Conservation (phyloP, 306 rosid species). For the Ammopiptanthus mongolicus region DNA sequence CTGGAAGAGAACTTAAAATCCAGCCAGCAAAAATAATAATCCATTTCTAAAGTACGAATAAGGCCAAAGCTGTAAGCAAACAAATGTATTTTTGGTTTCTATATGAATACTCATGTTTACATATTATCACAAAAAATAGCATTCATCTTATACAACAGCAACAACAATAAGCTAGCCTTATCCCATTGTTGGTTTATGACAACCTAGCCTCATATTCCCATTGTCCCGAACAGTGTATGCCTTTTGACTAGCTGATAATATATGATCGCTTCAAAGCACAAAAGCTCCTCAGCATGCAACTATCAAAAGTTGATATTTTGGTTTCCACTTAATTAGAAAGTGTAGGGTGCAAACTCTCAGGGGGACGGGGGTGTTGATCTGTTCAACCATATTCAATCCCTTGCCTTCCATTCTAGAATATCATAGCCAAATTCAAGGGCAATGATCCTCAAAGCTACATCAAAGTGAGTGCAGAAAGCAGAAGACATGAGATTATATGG, state of each 20-base stretch:
- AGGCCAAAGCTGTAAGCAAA: not conserved
- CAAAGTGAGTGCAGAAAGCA: conserved; percentile 13
- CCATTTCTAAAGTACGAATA: not conserved
- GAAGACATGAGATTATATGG: conserved; percentile 16
- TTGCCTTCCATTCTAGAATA: conserved; percentile 10
- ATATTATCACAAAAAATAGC: not conserved
- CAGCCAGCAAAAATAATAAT: conserved; percentile 6
- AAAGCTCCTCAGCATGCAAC: conserved; percentile 8
- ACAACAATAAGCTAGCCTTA: not conserved
- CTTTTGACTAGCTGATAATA: not conserved
- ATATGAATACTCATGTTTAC: not conserved
- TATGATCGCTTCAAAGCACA: not conserved
- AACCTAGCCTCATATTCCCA: not conserved
- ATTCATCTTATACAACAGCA: not conserved
- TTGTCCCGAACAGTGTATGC: not conserved
- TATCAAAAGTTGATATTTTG: conserved; percentile 1
- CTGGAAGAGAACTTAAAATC: not conserved
- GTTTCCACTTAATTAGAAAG: conserved; percentile 13
- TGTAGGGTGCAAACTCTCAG: not conserved
- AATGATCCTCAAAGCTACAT: not conserved
- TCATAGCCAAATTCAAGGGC: not conserved
- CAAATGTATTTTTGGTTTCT: not conserved
- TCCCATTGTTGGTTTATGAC: not conserved
- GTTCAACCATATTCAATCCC: conserved; percentile 6
- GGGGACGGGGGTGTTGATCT: not conserved